Percentiles rank a stretch among this genome's conserved stretches.
phyloP scores from a whole-genome alignment of 495 filamentous ascomycete genomes.

The Opeltia flavorubescens region DNA sequence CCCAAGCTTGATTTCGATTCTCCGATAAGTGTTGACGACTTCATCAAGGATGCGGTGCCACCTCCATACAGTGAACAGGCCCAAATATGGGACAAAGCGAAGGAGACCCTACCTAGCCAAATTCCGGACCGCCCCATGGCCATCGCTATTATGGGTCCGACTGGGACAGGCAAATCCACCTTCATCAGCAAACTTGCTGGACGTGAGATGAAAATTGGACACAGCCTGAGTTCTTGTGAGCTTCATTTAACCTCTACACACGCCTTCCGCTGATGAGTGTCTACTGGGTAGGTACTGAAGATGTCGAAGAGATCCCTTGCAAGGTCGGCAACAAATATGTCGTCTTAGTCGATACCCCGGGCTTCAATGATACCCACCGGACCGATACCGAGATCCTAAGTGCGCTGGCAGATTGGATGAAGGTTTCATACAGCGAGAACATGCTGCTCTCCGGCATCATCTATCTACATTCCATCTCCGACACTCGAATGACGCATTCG shows the following conservation, averaged over 20 bases:
- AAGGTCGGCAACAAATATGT: background rate
- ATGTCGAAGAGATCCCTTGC: background rate
- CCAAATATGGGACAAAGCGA: too few relatives aligned
- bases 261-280: background rate
- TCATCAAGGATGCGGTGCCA: too few relatives aligned
- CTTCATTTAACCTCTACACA: background rate
- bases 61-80: too few relatives aligned
- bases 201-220: background rate
- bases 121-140: too few relatives aligned
- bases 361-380: conserved; percentile 27
- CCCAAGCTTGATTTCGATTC: too few relatives aligned
- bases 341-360: conserved; percentile 27
- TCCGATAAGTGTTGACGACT: too few relatives aligned
- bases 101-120: too few relatives aligned
- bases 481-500: conserved; percentile 14
- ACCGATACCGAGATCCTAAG: conserved; percentile 21
- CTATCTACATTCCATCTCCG: conserved; percentile 19
- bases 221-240: conserved; percentile 6
- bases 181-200: conserved; percentile 2
- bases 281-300: background rate
- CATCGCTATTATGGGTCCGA: conserved; percentile 12
- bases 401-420: conserved; percentile 14
- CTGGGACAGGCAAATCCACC: conserved; percentile 8
- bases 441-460: conserved; percentile 11
- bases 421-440: conserved; percentile 7